Conservation (phyloP, 345 rosid species). For the Syzygium grande region DNA sequence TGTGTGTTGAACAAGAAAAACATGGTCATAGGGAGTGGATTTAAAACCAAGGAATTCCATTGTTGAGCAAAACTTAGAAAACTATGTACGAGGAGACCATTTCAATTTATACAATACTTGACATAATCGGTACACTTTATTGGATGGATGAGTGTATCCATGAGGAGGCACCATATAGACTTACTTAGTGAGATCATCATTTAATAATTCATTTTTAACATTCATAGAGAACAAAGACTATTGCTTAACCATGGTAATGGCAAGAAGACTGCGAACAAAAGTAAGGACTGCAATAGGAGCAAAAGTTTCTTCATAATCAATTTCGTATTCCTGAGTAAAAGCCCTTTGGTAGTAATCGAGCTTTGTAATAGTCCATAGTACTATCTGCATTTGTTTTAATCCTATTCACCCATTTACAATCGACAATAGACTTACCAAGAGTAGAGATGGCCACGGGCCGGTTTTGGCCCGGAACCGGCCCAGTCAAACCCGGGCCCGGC, state of each 20-base stretch:
- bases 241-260: too few relatives aligned
- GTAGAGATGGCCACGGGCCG: too few relatives aligned
- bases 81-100: background rate
- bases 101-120: too few relatives aligned
- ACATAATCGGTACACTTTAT: background rate
- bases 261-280: background rate
- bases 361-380: background rate
- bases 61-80: background rate
- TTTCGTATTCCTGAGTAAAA: background rate
- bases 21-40: background rate
- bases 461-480: too few relatives aligned
- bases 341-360: background rate
- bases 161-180: background rate
- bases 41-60: background rate
- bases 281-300: background rate
- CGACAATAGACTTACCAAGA: background rate
- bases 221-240: background rate
- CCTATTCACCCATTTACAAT: background rate
- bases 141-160: background rate
- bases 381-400: background rate
- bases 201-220: background rate
- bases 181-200: background rate
- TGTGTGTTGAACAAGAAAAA: background rate
- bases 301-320: background rate
- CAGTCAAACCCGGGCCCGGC: too few relatives aligned